Conservation (phyloP, 352 stramenopile species). For the Pythium folliculosum region DNA sequence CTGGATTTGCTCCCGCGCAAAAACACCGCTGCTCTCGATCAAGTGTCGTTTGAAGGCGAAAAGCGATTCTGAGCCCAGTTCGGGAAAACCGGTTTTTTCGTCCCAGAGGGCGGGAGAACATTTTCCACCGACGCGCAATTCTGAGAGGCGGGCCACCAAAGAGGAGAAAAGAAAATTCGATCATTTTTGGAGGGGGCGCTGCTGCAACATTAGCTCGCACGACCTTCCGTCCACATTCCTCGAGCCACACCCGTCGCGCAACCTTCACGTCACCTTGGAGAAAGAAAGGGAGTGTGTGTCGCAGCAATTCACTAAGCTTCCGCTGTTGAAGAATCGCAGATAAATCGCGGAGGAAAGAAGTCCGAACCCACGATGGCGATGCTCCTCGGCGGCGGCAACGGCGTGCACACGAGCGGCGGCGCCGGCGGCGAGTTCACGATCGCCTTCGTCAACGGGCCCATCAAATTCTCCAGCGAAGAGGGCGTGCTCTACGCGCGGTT, state of each 20-base stretch:
- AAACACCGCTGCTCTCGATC: constrained; percentile 1
- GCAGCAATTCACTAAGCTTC: constrained; percentile 8
- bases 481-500: constrained; percentile 78
- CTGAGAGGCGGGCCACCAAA: not conserved
- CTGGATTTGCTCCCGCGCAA: constrained; percentile 25
- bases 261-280: constrained; percentile 6
- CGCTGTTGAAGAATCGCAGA: constrained; percentile 25
- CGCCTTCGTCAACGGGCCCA: constrained; percentile 79
- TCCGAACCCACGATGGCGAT: constrained; percentile 25
- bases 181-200: constrained; percentile 26
- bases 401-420: not conserved
- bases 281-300: constrained; percentile 22
- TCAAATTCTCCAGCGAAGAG: constrained; percentile 84
- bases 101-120: constrained; percentile 11
- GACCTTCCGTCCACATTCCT: constrained; percentile 11
- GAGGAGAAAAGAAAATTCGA: constrained; percentile 15
- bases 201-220: constrained; percentile 4
- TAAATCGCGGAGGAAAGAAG: constrained; percentile 10
- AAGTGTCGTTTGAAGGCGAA: constrained; percentile 20
- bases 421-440: constrained; percentile 70
- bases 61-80: constrained; percentile 22
- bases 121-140: not conserved
- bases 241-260: not conserved
- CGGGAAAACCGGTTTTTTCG: constrained; percentile 14
- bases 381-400: constrained; percentile 24